Evolutionary conservation across 1,284 basidiomycete genomes (phyloP), one percentile per base, ranked within the genome.

Genomic region (Cryptococcus sp.): DNA sequence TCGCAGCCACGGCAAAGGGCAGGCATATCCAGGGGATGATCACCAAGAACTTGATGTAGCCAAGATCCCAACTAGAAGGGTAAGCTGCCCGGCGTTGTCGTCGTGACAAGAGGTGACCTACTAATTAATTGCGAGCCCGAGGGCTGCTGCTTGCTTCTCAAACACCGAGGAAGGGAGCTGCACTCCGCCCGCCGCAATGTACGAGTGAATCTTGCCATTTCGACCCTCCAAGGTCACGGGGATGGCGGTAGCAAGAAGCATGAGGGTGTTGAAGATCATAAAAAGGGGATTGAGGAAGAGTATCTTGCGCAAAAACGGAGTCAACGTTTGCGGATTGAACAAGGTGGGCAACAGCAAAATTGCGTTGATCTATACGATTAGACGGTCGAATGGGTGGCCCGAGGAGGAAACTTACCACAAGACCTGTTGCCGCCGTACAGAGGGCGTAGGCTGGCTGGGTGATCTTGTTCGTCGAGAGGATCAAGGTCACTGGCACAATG

Each of bases 41-140:
- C 4, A 48, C 49, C 53, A 54, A 51, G 43, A 54, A 49, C 33
- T 51, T 51, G 37, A 54, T 48, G 43, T 54, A 54, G 4, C 32
- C 49, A 33, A 48, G 43, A 14, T 42, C 53, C 53, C 53, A 54
- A 46, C 53, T 54, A 18, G 14, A 7, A 7, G 14, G 9, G 28
- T 31, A 7, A 31, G 28, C 28, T 14, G n/a, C n/a, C 28, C n/a
- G n/a, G n/a, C n/a, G 14, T 31, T n/a, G n/a, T n/a, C n/a, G n/a
- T n/a, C n/a, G 11, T 10, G 19, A 2, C 9, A 31, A 9, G 6
- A 36, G 7, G 6, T 24, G 5, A 51, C 52, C 48, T 39, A 51
- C 53, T 40, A 54, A 9, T 42, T 7, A 28, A 40, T 23, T 11
- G 33, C 28, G 14, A 54, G 40, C 3, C 53, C 53, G 9, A 54